These are phyloP conservation scores for Aspergillus homomorphus DNA, from an alignment of 495 filamentous ascomycete genomes.

Conservation along the genomic window DNA sequence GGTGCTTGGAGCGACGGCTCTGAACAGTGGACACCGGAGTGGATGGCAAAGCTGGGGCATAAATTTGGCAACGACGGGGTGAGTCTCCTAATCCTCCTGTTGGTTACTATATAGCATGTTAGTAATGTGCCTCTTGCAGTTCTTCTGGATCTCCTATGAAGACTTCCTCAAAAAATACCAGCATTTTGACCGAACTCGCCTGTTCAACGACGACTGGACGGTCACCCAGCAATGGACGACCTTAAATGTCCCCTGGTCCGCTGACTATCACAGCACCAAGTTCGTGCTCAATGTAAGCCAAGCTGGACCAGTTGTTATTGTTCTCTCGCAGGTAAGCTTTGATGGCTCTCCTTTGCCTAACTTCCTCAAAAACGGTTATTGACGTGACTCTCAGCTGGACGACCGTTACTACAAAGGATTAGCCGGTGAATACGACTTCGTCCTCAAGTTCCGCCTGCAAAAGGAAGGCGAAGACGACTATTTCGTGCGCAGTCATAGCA, in stretches of 20 bases:
- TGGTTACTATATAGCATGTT: not conserved
- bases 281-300: conserved; percentile 69
- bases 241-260: conserved; percentile 78
- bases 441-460: conserved; percentile 77
- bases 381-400: conserved; percentile 54
- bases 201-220: conserved; percentile 82
- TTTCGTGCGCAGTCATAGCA: conserved; percentile 72
- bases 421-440: conserved; percentile 75
- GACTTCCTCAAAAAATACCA: conserved; percentile 83
- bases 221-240: conserved; percentile 83
- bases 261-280: conserved; percentile 80
- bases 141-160: conserved; percentile 72
- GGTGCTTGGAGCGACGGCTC: conserved; percentile 85
- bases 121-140: conserved; percentile 25
- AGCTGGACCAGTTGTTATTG: conserved; percentile 69
- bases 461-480: conserved; percentile 79
- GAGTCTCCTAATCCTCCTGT: conserved; percentile 6
- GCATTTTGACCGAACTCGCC: conserved; percentile 79
- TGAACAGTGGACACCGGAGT: conserved; percentile 87
- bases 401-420: conserved; percentile 82
- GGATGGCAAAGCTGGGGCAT: conserved; percentile 75
- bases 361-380: not conserved
- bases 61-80: conserved; percentile 86
- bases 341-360: not conserved
- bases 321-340: conserved; percentile 61